Conservation (phyloP, 129 eudicot species). For the Kitagawia praeruptora region DNA sequence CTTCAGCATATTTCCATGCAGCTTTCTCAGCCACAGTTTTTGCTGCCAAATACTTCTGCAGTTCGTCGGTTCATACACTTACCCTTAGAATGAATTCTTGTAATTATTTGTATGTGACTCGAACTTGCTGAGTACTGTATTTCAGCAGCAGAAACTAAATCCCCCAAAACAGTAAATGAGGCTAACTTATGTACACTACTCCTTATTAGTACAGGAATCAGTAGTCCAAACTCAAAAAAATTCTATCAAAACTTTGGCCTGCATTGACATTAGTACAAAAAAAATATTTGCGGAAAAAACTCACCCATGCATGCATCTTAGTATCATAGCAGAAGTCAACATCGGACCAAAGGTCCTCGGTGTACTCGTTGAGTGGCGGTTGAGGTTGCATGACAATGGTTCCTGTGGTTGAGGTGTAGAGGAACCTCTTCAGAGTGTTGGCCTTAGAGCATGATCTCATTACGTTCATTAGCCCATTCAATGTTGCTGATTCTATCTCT, state of each 20-base stretch:
- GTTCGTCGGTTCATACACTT: not conserved
- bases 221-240: too few relatives aligned
- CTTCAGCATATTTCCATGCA: slow-evolving; percentile 19
- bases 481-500: not conserved
- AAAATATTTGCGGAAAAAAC: not conserved
- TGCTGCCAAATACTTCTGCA: not conserved
- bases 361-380: slow-evolving; percentile 3
- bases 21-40: slow-evolving; percentile 17
- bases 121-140: too few relatives aligned
- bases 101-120: too few relatives aligned
- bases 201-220: too few relatives aligned
- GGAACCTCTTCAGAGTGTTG: slow-evolving; percentile 10
- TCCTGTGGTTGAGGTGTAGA: slow-evolving; percentile 12
- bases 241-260: too few relatives aligned
- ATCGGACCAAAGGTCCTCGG: slow-evolving; percentile 9
- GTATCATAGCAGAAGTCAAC: not conserved
- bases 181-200: too few relatives aligned
- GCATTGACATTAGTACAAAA: too few relatives aligned
- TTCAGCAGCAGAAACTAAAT: too few relatives aligned
- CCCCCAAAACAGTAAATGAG: too few relatives aligned
- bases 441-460: slow-evolving; percentile 14
- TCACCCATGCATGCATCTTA: not conserved
- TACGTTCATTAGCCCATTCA: slow-evolving; percentile 5
- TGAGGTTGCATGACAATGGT: not conserved
- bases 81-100: not conserved